Evolutionary conservation across 108 stramenopile genomes (phyloP), one percentile per base, ranked within the genome.

Genomic region (Skeletonema potamos): DNA sequence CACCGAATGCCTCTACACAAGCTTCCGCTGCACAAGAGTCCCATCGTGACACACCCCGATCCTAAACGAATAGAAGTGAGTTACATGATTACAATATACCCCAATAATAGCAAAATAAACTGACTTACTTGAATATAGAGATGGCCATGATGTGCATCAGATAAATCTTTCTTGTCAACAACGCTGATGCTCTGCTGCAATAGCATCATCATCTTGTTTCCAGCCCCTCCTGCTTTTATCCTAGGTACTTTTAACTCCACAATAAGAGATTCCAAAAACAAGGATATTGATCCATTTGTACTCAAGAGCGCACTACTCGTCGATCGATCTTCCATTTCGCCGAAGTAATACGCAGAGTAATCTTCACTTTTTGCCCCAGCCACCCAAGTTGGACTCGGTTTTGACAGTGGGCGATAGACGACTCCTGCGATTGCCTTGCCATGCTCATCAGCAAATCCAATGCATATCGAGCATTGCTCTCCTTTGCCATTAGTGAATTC

Each of bases 21-120:
- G 85, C 87, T 58, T 88, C 85, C 2, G 87, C 84, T 27, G 68
- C 87, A 57, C 84, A 85, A 2, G 87, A 84, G 58, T 88, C 87
- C 87, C 87, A 88, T 33, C 87, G 34, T 5, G 79, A 82, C 15
- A 88, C 85, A 13, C 87, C 87, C 2, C 87, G 58, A 80, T 88
- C 87, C 72, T 85, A 82, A 60, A 85, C 81, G 71, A 74, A 33
- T 34, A 34, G 34, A 34, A 6, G 34, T 34, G 34, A 34, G 34
- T 34, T n/a, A n/a, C n/a, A 7, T 34, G 34, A 7, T 4, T 34
- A 34, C 6, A 34, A 7, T 7, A 34, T 4, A 6, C 4, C 4
- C 4, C 34, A 34, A 7, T 34, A 7, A 7, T 7, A 7, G 34
- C 7, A 34, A 34, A 34, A 4, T 34, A 34, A 34, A 34, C 7